These are phyloP conservation scores for Globisporangium cystogenes DNA, from an alignment of 352 stramenopile genomes.

Conservation along the genomic window DNA sequence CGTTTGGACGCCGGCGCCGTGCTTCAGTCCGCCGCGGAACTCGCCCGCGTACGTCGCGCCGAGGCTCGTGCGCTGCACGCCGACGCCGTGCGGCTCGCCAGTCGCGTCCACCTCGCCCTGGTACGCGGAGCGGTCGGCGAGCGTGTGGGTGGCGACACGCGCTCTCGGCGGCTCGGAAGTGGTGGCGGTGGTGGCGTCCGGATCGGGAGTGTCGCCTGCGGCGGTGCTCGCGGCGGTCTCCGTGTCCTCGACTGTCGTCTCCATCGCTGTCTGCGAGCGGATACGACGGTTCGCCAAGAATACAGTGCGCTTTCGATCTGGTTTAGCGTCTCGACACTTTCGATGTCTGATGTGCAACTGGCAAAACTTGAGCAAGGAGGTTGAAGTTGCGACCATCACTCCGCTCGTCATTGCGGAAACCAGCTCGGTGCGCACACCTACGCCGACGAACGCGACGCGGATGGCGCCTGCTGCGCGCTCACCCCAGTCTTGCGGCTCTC, in stretches of 20 bases:
- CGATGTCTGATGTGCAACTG: neutral
- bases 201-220: neutral
- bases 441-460: neutral
- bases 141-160: constrained; percentile 13
- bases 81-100: constrained; percentile 25
- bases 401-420: too few relatives aligned
- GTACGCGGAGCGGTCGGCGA: constrained; percentile 25
- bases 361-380: neutral
- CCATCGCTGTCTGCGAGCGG: neutral
- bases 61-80: constrained; percentile 28
- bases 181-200: neutral
- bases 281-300: too few relatives aligned
- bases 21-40: constrained; percentile 26
- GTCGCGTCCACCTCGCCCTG: constrained; percentile 23
- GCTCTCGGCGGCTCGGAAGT: neutral
- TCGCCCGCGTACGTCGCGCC: constrained; percentile 30
- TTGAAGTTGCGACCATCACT: constrained; percentile 4
- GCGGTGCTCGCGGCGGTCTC: neutral
- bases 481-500: neutral
- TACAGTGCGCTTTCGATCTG: too few relatives aligned
- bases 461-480: neutral
- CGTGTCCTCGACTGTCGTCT: neutral
- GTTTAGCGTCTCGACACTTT: neutral
- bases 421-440: too few relatives aligned
- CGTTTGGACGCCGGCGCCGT: constrained; percentile 36